phyloP scores from a whole-genome alignment of 768 basidiomycete species.

The Boletus vermiculosoides region DNA sequence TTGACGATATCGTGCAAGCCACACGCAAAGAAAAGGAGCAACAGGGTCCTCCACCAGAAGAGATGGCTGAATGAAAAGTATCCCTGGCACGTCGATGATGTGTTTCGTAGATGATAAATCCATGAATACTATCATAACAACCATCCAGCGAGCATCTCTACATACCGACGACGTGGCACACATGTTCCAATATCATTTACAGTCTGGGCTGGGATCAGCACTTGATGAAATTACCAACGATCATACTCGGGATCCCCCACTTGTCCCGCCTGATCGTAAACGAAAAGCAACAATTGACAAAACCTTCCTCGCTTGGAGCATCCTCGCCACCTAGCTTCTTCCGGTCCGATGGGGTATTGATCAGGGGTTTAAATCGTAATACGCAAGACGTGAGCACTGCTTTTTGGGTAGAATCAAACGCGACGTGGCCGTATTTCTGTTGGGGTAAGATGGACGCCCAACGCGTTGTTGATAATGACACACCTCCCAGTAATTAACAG shows the following conservation, averaged over 20 bases:
- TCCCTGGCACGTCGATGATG: background rate
- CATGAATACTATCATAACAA: slow-evolving; percentile 15
- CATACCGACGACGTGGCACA: slow-evolving; percentile 4
- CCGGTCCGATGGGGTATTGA: slow-evolving; percentile 40
- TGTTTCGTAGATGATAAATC: background rate
- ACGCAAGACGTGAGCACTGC: slow-evolving; percentile 92
- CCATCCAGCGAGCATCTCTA: slow-evolving; percentile 10
- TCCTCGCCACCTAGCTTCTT: slow-evolving; percentile 30
- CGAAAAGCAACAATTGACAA: slow-evolving; percentile 88
- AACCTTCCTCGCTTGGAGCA: slow-evolving; percentile 59
- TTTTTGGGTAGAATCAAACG: slow-evolving; percentile 89
- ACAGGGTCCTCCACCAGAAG: slow-evolving; percentile 51
- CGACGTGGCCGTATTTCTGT: slow-evolving; percentile 93
- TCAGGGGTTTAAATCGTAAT: slow-evolving; percentile 70
- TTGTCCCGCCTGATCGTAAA: slow-evolving; percentile 84
- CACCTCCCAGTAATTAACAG: slow-evolving; percentile 98
- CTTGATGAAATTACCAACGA: slow-evolving; percentile 86
- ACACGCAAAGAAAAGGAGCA: slow-evolving; percentile 64
- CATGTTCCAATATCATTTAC: background rate
- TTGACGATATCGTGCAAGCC: slow-evolving; percentile 94
- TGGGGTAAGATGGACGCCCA: background rate
- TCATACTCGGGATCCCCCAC: slow-evolving; percentile 87
- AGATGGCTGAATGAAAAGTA: slow-evolving; percentile 40
- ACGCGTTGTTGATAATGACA: slow-evolving; percentile 11
- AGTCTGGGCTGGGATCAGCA: slow-evolving; percentile 37